Evolutionary conservation across 2,329 filamentous ascomycete genomes (phyloP).

Genomic region (Beauveria medogensis): DNA sequence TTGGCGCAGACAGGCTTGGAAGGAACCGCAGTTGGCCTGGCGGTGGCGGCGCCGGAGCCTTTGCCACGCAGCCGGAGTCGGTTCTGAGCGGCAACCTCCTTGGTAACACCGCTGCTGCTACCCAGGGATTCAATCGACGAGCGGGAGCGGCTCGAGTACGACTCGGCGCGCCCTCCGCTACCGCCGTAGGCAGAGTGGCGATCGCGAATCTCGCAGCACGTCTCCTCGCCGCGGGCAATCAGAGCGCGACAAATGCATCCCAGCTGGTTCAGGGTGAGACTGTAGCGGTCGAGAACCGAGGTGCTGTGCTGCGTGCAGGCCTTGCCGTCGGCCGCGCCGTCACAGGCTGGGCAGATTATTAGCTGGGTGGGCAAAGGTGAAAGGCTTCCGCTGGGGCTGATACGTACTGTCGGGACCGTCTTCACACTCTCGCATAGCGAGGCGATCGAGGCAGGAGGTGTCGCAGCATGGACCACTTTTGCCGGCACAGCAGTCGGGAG

Average conservation of each 20-base stretch:
- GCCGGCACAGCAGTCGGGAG: slow-evolving; percentile 32
- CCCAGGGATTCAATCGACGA: neutral
- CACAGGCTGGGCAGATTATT: slow-evolving; percentile 7
- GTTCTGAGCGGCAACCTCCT: slow-evolving; percentile 11
- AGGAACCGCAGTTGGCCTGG: neutral
- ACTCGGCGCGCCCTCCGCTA: slow-evolving; percentile 12
- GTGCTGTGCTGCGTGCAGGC: slow-evolving; percentile 30
- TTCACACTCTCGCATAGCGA: slow-evolving; percentile 34
- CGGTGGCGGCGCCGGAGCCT: neutral
- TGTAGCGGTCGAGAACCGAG: slow-evolving; percentile 31
- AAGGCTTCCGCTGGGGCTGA: neutral
- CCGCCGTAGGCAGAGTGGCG: slow-evolving; percentile 19
- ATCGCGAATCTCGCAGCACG: slow-evolving; percentile 32
- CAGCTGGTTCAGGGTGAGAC: slow-evolving; percentile 35
- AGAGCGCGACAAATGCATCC: slow-evolving; percentile 48
- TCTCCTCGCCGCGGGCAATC: slow-evolving; percentile 41
- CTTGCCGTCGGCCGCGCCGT: slow-evolving; percentile 17
- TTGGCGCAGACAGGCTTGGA: neutral
- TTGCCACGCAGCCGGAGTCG: slow-evolving; percentile 12
- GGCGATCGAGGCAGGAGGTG: slow-evolving; percentile 32
- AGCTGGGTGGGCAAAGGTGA: neutral
- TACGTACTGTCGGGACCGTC: neutral
- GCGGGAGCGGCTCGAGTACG: neutral
- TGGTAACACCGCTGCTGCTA: neutral
- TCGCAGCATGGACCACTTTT: slow-evolving; percentile 35